These are phyloP conservation scores for Ajuga chamaepitys DNA, from an alignment of 257 asterid genomes.

Conservation along the genomic window DNA sequence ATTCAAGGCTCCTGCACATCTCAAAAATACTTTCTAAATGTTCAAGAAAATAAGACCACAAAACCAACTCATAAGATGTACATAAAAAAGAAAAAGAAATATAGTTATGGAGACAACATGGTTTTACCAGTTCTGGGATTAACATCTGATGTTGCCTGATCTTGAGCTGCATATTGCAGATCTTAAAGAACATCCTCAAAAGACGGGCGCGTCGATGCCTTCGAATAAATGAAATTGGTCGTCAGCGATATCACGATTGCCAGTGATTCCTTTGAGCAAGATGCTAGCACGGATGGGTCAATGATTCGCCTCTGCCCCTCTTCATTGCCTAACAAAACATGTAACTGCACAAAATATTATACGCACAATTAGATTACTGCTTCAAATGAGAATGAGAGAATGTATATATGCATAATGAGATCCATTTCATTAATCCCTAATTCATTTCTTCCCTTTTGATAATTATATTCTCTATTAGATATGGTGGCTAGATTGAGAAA, in stretches of 20 bases:
- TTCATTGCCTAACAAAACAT: conserved; percentile 42
- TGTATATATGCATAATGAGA: no score
- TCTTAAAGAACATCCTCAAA: conserved; percentile 70
- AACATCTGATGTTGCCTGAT: conserved; percentile 38
- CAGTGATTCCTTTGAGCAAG: conserved; percentile 55
- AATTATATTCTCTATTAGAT: no score
- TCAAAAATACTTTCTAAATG: conserved; percentile 40
- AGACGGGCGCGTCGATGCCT: conserved; percentile 52
- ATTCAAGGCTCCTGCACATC: conserved; percentile 66
- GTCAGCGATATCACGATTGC: conserved; percentile 51
- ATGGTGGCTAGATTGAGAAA: no score
- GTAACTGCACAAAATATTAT: conserved; percentile 9
- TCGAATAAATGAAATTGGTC: conserved; percentile 53
- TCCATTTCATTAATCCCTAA: no score
- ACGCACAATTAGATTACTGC: no score
- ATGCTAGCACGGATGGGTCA: conserved; percentile 43
- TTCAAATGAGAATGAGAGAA: no score
- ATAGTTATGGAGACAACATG: conserved; percentile 18
- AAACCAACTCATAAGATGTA: neutral
- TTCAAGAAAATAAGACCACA: neutral
- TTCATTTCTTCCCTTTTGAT: no score
- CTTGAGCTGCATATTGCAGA: conserved; percentile 66
- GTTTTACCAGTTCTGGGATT: conserved; percentile 28
- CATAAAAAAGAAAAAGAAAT: neutral
- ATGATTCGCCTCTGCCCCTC: conserved; percentile 37